Conservation (phyloP, 108 stramenopile genomes). For the Discostella pseudostelligera region DNA sequence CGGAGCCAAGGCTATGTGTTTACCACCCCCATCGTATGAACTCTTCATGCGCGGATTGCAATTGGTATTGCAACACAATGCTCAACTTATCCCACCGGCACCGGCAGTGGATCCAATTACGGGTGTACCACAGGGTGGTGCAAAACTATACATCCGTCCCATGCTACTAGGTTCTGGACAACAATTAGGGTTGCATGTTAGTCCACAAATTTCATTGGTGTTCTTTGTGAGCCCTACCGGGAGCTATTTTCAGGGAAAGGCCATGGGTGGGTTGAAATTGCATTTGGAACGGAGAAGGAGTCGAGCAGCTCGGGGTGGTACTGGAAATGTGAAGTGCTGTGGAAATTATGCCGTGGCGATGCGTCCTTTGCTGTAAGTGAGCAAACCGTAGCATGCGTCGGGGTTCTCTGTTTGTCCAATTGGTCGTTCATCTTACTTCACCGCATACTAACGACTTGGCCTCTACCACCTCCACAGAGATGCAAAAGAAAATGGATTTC, state of each 20-base stretch:
- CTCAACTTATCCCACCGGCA: slow-evolving; percentile 66
- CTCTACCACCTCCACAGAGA: slow-evolving; percentile 24
- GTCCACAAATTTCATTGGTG: slow-evolving; percentile 62
- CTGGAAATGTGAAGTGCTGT: slow-evolving; percentile 70
- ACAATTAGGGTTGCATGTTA: slow-evolving; percentile 74
- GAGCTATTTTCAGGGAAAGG: slow-evolving; percentile 75
- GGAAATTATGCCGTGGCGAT: slow-evolving; percentile 82
- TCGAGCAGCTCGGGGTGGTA: slow-evolving; percentile 75
- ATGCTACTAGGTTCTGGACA: slow-evolving; percentile 58
- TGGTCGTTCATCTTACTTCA: background rate
- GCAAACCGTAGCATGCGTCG: no score
- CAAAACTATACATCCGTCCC: slow-evolving; percentile 76
- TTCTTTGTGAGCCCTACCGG: slow-evolving; percentile 84
- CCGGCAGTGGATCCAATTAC: slow-evolving; percentile 44
- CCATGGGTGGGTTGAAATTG: slow-evolving; percentile 62
- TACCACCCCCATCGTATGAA: slow-evolving; percentile 61
- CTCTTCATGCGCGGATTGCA: slow-evolving; percentile 76
- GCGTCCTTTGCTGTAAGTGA: slow-evolving; percentile 61
- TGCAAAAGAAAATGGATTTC: slow-evolving; percentile 78
- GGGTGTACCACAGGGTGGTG: slow-evolving; percentile 49
- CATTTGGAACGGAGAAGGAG: slow-evolving; percentile 74
- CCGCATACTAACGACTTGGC: background rate
- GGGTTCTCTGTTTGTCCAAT: no score
- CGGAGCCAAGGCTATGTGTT: slow-evolving; percentile 74
- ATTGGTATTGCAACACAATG: slow-evolving; percentile 57